Evolutionary conservation across 116 monocot genomes (phyloP).

Genomic region (Trichopus zeylanicus): DNA sequence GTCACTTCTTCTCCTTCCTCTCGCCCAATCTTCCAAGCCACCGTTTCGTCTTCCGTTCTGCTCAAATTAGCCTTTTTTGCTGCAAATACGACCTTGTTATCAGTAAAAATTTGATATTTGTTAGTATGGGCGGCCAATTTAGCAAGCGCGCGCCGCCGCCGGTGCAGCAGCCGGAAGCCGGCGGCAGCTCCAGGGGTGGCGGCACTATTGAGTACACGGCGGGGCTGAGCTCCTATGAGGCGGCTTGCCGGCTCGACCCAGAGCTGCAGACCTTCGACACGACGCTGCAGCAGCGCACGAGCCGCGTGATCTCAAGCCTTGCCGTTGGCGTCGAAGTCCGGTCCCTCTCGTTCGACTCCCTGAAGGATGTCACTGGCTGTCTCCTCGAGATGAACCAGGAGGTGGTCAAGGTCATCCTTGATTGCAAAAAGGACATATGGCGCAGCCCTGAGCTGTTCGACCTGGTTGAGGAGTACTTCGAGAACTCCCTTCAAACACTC

Average conservation of each 20-base stretch:
- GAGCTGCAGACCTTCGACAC: slow-evolving; percentile 53
- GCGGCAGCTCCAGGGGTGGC: background rate
- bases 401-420: slow-evolving; percentile 58
- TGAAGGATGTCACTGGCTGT: slow-evolving; percentile 65
- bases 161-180: background rate
- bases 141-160: slow-evolving; percentile 14
- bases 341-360: slow-evolving; percentile 56
- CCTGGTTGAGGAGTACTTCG: slow-evolving; percentile 72
- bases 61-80: background rate
- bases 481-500: slow-evolving; percentile 53
- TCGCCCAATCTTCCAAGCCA: background rate
- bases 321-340: slow-evolving; percentile 53
- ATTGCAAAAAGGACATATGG: slow-evolving; percentile 78
- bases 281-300: slow-evolving; percentile 55
- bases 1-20: background rate
- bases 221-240: slow-evolving; percentile 52
- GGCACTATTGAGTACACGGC: slow-evolving; percentile 10
- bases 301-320: slow-evolving; percentile 53
- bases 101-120: slow-evolving; percentile 1
- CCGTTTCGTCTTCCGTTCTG: slow-evolving; percentile 8
- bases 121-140: slow-evolving; percentile 16
- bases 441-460: slow-evolving; percentile 52
- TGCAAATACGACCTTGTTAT: background rate
- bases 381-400: slow-evolving; percentile 76
- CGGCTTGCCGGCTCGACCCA: slow-evolving; percentile 49